Evolutionary conservation across 164 flowering plant species (phyloP), one percentile per base, ranked within the genome.

Genomic region (Pachysandra terminalis): DNA sequence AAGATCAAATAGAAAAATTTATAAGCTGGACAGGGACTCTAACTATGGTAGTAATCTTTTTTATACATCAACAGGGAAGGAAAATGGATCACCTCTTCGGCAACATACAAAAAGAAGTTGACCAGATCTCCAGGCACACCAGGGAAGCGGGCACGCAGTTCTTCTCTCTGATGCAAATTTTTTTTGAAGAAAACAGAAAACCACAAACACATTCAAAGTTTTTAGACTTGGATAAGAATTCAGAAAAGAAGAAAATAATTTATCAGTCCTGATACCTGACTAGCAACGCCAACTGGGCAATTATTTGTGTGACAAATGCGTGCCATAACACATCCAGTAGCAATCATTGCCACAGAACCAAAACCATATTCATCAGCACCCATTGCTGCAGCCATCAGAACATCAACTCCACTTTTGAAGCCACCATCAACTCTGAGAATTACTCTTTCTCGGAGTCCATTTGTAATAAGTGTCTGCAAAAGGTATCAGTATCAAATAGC

Each of bases 321-420:
- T 59, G 97, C 97, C 99, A 96, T 96, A 60, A 96, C 85, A 78
- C 99, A 96, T 23, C 99, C 99, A 68, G 97, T 91, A 58, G 99
- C 97, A 72, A 96, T 96, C 97, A 96, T 91, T 32, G 99, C 97
- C n/a, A 91, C 81, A 67, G 99, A 88, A 71, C 99, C 97, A 83
- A 96, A 96, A 19, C 99, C 99, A 83, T 88, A 96, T 63, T 96
- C 99, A 79, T 96, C 99, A 27, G 96, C 99, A 69, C 99, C 99
- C 96, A 96, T 87, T 64, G 82, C 85, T 59, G 99, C 99, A 76
- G 97, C 99, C 92, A 93, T 90, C 21, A 91, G 73, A 65, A 93
- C 97, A 86, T 96, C 99, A 71, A 90, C 81, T 61, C 99, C 99
- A 75, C 97, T 93, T 83, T 89, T 96, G 65, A 96, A 88, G 17